Conservation (phyloP, 176 grass and related monocot genomes). For the Bothriochloa decipiens region DNA sequence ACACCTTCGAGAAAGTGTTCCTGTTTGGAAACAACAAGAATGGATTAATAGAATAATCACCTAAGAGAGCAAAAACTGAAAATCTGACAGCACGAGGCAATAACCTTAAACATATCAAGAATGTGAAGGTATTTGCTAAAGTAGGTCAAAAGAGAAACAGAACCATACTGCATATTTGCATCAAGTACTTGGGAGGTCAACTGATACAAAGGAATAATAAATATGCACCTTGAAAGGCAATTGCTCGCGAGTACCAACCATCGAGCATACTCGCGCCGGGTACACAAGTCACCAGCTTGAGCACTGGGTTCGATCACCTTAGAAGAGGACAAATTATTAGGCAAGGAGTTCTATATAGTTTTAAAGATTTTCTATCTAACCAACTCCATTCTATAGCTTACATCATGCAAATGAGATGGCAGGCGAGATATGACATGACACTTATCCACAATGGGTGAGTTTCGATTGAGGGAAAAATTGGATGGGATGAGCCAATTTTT, state of each 20-base stretch:
- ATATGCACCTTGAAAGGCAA: constrained; percentile 79
- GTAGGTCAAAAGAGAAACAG: constrained; percentile 24
- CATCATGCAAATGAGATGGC: constrained; percentile 25
- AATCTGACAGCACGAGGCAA: constrained; percentile 26
- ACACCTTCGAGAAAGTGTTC: constrained; percentile 88
- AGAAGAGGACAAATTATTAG: constrained; percentile 45
- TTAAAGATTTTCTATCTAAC: not conserved
- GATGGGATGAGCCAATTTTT: not conserved
- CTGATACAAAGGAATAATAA: constrained; percentile 20
- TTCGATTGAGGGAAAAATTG: not conserved
- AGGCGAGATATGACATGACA: not conserved
- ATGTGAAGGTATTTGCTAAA: constrained; percentile 13
- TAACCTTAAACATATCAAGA: constrained; percentile 28
- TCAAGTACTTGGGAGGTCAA: constrained; percentile 25
- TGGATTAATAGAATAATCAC: constrained; percentile 16
- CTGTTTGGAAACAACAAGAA: constrained; percentile 57
- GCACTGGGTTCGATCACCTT: constrained; percentile 87
- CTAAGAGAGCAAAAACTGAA: constrained; percentile 7
- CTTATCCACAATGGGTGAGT: constrained; percentile 22
- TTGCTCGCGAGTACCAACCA: constrained; percentile 92
- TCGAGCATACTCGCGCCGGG: constrained; percentile 89
- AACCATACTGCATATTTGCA: constrained; percentile 7
- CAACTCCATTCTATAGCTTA: constrained; percentile 14
- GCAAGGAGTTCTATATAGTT: constrained; percentile 18
- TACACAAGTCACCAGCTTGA: constrained; percentile 86